Conservation (phyloP, 768 basidiomycete species). For the Macrolepiota albuminosa region DNA sequence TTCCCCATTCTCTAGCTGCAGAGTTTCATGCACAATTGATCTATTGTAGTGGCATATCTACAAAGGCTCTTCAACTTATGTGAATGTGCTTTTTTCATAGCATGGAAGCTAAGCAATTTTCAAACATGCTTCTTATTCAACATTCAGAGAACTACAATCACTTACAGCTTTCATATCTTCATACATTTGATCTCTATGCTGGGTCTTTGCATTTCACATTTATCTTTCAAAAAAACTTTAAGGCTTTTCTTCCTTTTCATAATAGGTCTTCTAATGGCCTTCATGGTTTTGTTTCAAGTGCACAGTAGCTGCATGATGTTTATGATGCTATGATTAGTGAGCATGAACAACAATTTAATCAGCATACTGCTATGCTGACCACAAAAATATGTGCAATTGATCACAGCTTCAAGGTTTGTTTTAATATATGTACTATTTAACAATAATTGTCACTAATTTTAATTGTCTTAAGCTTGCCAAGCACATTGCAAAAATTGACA, state of each 20-base stretch:
- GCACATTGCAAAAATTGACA: slow-evolving; percentile 21
- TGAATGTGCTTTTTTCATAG: slow-evolving; percentile 18
- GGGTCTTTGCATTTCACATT: not conserved
- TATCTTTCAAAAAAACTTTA: not conserved
- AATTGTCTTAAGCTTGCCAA: slow-evolving; percentile 20
- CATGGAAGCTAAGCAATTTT: slow-evolving; percentile 21
- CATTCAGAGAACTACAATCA: slow-evolving; percentile 17
- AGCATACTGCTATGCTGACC: not conserved
- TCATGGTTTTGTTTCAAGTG: not conserved
- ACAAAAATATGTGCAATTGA: not conserved
- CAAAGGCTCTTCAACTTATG: slow-evolving; percentile 13
- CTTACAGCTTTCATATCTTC: slow-evolving; percentile 11
- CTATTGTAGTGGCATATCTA: slow-evolving; percentile 17
- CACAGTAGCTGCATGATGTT: not conserved
- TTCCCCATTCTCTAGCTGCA: slow-evolving; percentile 5
- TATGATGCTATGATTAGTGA: not conserved
- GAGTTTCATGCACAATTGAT: slow-evolving; percentile 20
- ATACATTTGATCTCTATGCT: not conserved
- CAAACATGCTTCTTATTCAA: slow-evolving; percentile 14
- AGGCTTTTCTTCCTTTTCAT: not conserved
- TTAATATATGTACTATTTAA: not conserved
- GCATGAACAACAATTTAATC: not conserved
- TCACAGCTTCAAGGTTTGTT: slow-evolving; percentile 20
- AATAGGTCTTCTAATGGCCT: not conserved
- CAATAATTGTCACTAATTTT: not conserved